phyloP scores from a whole-genome alignment of 179 eudicot genomes.

The Actinidia polygama region DNA sequence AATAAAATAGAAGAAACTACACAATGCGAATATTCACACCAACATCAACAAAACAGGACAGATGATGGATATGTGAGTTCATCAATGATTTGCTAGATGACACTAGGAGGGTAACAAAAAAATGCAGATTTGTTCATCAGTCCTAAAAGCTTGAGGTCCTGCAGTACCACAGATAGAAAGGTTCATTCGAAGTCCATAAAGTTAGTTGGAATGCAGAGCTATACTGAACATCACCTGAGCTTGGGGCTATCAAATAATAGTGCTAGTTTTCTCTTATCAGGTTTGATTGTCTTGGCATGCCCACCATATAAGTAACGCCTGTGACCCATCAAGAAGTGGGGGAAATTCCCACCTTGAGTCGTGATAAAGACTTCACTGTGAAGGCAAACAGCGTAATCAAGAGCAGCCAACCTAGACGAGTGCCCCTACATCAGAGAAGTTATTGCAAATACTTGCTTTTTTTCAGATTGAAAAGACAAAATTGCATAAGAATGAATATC shows the following conservation, averaged over 20 bases:
- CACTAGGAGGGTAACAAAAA: background rate
- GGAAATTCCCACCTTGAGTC: conserved; percentile 94
- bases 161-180: background rate
- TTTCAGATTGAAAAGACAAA: background rate
- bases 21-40: background rate
- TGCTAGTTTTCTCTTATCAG: conserved; percentile 84
- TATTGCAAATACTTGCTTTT: background rate
- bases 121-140: background rate
- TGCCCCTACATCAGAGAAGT: conserved; percentile 54
- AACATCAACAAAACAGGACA: background rate
- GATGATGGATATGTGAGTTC: background rate
- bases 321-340: conserved; percentile 90
- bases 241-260: conserved; percentile 82
- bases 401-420: conserved; percentile 86
- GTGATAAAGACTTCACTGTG: conserved; percentile 83
- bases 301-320: conserved; percentile 72
- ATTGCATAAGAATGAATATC: background rate
- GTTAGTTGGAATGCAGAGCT: background rate
- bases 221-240: conserved; percentile 58
- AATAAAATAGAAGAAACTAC: background rate
- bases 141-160: background rate
- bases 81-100: background rate
- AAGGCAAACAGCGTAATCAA: conserved; percentile 80
- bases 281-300: conserved; percentile 85
- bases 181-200: background rate